A percentile compares a stretch with the other conserved stretches of the same genome.
These are phyloP conservation scores for Rutstroemia sp. DNA, from an alignment of 2,329 filamentous ascomycete species.

Conservation along the genomic window DNA sequence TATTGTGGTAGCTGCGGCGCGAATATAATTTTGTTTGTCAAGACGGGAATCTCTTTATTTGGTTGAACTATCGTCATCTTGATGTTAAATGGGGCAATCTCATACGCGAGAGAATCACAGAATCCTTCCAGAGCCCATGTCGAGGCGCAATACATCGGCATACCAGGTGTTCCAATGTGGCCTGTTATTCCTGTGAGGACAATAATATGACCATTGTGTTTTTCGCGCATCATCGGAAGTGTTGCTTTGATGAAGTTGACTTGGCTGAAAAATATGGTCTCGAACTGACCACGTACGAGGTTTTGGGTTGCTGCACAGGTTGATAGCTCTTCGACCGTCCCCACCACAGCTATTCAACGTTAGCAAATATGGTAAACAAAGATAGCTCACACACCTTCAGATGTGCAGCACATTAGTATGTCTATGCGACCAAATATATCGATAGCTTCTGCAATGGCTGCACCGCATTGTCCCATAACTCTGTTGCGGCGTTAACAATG, in stretches of 20 bases:
- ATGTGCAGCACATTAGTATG: constrained; percentile 83
- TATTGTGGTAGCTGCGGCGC: constrained; percentile 70
- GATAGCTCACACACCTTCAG: constrained; percentile 53
- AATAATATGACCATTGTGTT: constrained; percentile 83
- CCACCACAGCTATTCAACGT: constrained; percentile 60
- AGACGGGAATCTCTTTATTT: constrained; percentile 81
- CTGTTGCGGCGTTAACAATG: constrained; percentile 17
- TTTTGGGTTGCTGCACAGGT: constrained; percentile 65
- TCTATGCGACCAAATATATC: constrained; percentile 80
- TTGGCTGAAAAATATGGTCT: constrained; percentile 89
- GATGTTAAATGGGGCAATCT: constrained; percentile 94
- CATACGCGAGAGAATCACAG: constrained; percentile 91
- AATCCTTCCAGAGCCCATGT: constrained; percentile 95
- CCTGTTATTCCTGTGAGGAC: constrained; percentile 84
- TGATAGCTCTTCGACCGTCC: constrained; percentile 83
- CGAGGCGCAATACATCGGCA: constrained; percentile 85
- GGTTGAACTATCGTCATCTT: constrained; percentile 94
- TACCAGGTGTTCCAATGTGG: constrained; percentile 85
- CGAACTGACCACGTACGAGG: constrained; percentile 84
- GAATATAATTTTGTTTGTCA: constrained; percentile 82
- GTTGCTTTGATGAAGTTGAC: constrained; percentile 92
- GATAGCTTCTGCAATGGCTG: constrained; percentile 80
- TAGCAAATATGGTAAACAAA: not conserved
- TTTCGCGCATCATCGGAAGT: constrained; percentile 69
- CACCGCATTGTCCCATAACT: constrained; percentile 33